These are phyloP conservation scores for Acanthamoeba sp. DNA, from an alignment of 208 protist species.

Conservation along the genomic window DNA sequence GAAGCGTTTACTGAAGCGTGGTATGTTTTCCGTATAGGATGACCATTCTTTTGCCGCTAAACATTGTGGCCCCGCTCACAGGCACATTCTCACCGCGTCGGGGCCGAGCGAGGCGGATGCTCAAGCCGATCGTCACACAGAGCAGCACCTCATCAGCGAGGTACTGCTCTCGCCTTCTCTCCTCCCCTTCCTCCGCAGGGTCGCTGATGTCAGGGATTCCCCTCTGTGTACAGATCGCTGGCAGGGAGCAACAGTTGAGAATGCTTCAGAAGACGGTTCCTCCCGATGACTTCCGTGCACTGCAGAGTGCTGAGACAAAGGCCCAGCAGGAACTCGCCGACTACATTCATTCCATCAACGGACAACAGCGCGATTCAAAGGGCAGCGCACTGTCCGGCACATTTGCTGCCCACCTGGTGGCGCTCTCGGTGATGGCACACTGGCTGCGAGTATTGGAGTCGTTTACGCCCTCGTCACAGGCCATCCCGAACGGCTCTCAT, in stretches of 20 bases:
- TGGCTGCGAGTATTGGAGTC: background rate
- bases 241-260: slow-evolving; percentile 3
- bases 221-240: slow-evolving; percentile 17
- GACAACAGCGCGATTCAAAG: background rate
- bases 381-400: background rate
- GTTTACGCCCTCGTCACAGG: background rate
- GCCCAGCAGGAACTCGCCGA: background rate
- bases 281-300: background rate
- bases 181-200: no score
- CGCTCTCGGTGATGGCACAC: background rate
- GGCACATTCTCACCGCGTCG: background rate
- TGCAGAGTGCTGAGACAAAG: background rate
- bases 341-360: background rate
- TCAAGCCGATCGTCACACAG: background rate
- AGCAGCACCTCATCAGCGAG: background rate
- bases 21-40: background rate
- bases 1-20: background rate
- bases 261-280: background rate
- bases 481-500: background rate
- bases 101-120: background rate
- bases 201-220: background rate
- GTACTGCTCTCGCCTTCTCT: background rate
- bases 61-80: background rate
- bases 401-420: background rate
- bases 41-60: no score